Evolutionary conservation across 2,329 filamentous ascomycete genomes (phyloP), one percentile per base, ranked within the genome.

Genomic region (Cytospora mali): DNA sequence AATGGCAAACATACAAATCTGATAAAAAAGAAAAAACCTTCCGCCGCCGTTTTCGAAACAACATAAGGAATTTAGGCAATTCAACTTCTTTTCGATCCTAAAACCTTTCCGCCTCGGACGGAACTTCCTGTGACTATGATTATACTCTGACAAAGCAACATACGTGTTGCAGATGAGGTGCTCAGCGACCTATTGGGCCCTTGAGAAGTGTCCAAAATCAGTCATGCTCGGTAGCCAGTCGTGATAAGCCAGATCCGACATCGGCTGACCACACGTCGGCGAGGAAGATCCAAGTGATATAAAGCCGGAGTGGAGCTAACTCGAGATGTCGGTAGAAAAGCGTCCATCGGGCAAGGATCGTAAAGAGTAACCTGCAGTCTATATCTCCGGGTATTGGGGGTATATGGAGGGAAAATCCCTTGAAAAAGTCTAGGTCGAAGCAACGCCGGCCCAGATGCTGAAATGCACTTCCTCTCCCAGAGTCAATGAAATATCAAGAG

Each of bases 331-430:
- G 28, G 58, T 54, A 21, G 35, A 42, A 60, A 16, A 48, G 33
- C 39, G 48, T 51, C 58, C 42, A 60, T 27, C 42, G 35, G 53
- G 48, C 58, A 54, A 52, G 58, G 11, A 46, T 60, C 21, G 39
- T 54, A 51, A 59, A 29, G 33, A 39, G 28, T 56, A 57, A 55
- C 51, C 53, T 61, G 60, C 52, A 53, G 51, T 63, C 63, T 65
- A 65, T 54, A 56, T 60, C 63, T 65, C 54, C 51, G 63, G 62
- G 63, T 65, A 63, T 63, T 60, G 49, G 55, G 62, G 62, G 62
- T 64, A 60, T 62, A 33, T 46, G 61, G 55, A 54, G 56, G 55
- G 21, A 31, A 29, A 57, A n/a, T n/a, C n/a, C 49, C 23, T 56
- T 52, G 39, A 33, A 48, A 56, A 57, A 53, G 56, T 61, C 35